phyloP scores from a whole-genome alignment of 805 yeast genomes.

The Kodamaea kaohsiungensis region DNA sequence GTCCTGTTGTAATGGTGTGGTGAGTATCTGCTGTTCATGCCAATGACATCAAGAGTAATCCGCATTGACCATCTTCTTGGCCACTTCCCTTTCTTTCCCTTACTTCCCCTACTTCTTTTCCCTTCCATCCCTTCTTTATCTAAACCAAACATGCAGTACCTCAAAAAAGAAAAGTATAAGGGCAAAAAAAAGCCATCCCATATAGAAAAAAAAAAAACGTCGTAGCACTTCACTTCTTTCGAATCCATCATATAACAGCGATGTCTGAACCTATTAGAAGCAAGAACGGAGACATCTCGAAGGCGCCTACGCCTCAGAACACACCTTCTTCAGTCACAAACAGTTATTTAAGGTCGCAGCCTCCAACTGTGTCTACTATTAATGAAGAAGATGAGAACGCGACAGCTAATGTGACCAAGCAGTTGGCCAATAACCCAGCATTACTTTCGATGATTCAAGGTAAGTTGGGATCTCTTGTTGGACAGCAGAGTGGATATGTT shows the following conservation, averaged over 20 bases:
- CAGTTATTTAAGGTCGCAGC: slow-evolving; percentile 65
- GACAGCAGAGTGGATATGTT: slow-evolving; percentile 84
- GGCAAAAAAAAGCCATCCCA: slow-evolving; percentile 2
- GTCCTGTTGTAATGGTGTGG: too few species aligned
- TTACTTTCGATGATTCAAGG: slow-evolving; percentile 87
- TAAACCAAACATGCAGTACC: slow-evolving; percentile 1
- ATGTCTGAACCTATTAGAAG: slow-evolving; percentile 89
- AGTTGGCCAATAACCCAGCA: slow-evolving; percentile 76
- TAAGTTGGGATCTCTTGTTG: slow-evolving; percentile 79
- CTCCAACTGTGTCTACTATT: slow-evolving; percentile 62
- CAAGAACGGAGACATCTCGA: slow-evolving; percentile 70
- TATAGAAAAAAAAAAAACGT: background rate
- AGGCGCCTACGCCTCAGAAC: slow-evolving; percentile 98
- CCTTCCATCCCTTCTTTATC: background rate
- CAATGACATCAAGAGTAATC: too few species aligned
- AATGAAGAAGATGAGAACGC: slow-evolving; percentile 59
- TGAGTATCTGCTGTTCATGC: too few species aligned
- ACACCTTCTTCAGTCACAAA: slow-evolving; percentile 89
- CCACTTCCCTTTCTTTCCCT: background rate
- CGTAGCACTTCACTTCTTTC: background rate
- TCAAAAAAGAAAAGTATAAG: background rate
- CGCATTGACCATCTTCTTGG: too few species aligned
- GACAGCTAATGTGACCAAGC: slow-evolving; percentile 35
- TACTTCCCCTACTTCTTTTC: background rate
- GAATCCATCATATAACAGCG: background rate